Evolutionary conservation across 208 protist genomes (phyloP).

Genomic region (Ichthyophonus hoferi): DNA sequence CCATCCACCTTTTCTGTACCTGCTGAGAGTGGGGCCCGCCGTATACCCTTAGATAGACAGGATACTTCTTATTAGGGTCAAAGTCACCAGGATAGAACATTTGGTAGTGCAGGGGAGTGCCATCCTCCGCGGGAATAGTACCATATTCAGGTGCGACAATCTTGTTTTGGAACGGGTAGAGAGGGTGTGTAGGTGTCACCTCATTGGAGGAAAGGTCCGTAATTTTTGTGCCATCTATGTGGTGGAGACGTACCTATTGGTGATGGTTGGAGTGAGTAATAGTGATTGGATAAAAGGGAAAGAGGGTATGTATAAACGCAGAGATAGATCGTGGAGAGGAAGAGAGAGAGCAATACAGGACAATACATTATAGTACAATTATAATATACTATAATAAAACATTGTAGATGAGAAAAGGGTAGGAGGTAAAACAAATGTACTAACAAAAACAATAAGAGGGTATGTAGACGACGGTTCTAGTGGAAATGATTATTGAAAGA

Average conservation of each 20-base stretch:
- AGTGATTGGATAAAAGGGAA: not conserved
- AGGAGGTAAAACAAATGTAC: too few relatives aligned
- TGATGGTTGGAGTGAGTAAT: not conserved
- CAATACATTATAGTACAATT: too few relatives aligned
- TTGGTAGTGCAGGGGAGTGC: not conserved
- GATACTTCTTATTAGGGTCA: conserved; percentile 5
- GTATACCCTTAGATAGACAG: conserved; percentile 31
- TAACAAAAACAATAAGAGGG: too few relatives aligned
- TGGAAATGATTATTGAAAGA: too few relatives aligned
- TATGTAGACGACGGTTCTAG: too few relatives aligned
- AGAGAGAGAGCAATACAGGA: not conserved
- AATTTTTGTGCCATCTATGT: not conserved
- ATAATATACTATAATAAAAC: too few relatives aligned
- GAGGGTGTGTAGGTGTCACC: not conserved
- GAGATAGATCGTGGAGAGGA: not conserved
- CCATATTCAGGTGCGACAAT: not conserved
- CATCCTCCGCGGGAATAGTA: not conserved
- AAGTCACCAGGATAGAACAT: conserved; percentile 15
- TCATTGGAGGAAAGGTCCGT: not conserved
- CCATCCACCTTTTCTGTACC: conserved; percentile 18
- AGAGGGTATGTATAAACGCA: not conserved
- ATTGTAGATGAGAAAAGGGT: too few relatives aligned
- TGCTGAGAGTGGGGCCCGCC: conserved; percentile 33
- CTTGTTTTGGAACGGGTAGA: not conserved
- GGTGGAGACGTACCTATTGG: not conserved